Percentiles rank a stretch among this genome's conserved stretches.
These are phyloP conservation scores for Salix koriyanagi DNA, from an alignment of 345 rosid species.

Conservation along the genomic window DNA sequence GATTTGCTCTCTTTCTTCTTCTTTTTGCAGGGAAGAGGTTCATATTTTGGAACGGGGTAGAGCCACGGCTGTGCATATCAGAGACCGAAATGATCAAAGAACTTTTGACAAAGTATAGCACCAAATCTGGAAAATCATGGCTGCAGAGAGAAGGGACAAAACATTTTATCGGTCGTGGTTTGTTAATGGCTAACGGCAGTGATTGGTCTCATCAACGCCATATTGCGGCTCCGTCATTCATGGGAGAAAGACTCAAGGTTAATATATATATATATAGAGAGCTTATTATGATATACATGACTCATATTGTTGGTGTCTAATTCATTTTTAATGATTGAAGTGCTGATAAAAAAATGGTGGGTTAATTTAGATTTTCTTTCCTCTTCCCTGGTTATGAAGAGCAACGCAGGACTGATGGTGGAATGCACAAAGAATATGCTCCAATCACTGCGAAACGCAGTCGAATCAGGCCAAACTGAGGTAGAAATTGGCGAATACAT, in stretches of 20 bases:
- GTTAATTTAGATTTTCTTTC: not conserved
- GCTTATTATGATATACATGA: too few species aligned
- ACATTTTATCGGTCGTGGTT: slow-evolving; percentile 77
- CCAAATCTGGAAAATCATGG: slow-evolving; percentile 83
- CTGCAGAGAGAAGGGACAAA: slow-evolving; percentile 82
- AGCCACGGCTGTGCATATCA: slow-evolving; percentile 77
- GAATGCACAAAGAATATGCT: slow-evolving; percentile 70
- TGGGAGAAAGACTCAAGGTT: slow-evolving; percentile 30
- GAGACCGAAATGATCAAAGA: slow-evolving; percentile 80
- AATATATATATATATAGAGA: too few species aligned
- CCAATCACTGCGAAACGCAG: slow-evolving; percentile 43
- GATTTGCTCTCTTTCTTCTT: not conserved
- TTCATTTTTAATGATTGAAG: not conserved
- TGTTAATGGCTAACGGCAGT: slow-evolving; percentile 69
- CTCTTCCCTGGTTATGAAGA: slow-evolving; percentile 27
- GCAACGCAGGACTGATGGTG: slow-evolving; percentile 77
- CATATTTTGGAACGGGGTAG: slow-evolving; percentile 78
- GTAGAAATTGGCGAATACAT: slow-evolving; percentile 84
- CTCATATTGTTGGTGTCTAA: not conserved
- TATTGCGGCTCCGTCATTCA: slow-evolving; percentile 31
- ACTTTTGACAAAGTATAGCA: slow-evolving; percentile 59
- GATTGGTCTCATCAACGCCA: slow-evolving; percentile 50
- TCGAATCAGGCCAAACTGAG: slow-evolving; percentile 47
- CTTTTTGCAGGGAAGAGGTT: slow-evolving; percentile 66
- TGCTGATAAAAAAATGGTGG: not conserved